phyloP scores from a whole-genome alignment of 2,329 filamentous ascomycete species.

The Trichoderma sp. region DNA sequence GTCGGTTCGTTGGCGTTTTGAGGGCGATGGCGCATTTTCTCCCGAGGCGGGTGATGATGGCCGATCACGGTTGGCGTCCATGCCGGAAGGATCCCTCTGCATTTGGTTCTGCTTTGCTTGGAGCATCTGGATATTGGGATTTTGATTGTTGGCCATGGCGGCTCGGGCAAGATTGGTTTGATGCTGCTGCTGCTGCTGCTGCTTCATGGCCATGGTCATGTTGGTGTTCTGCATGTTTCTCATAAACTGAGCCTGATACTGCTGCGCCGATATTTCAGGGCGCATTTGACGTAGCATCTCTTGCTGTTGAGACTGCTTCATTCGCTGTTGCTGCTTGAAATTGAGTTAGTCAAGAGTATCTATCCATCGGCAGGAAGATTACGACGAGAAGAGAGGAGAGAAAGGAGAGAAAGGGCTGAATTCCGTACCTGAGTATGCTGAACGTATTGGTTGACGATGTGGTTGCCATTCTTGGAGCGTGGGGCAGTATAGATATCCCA shows the following conservation, averaged over 20 bases:
- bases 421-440: slow-evolving; percentile 75
- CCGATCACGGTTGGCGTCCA: slow-evolving; percentile 80
- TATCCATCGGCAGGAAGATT: not conserved
- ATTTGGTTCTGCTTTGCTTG: slow-evolving; percentile 78
- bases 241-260: slow-evolving; percentile 65
- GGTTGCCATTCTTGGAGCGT: slow-evolving; percentile 66
- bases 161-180: slow-evolving; percentile 67
- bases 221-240: slow-evolving; percentile 63
- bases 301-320: slow-evolving; percentile 76
- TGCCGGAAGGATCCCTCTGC: slow-evolving; percentile 83
- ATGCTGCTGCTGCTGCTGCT: slow-evolving; percentile 63
- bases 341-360: slow-evolving; percentile 12
- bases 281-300: slow-evolving; percentile 75
- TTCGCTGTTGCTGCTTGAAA: slow-evolving; percentile 63
- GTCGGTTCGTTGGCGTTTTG: slow-evolving; percentile 81
- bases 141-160: slow-evolving; percentile 77
- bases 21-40: slow-evolving; percentile 89
- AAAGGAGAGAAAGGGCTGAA: slow-evolving; percentile 10
- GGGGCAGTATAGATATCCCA: slow-evolving; percentile 94
- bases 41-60: slow-evolving; percentile 79
- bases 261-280: slow-evolving; percentile 57
- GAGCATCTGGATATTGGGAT: slow-evolving; percentile 73
- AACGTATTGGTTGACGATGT: slow-evolving; percentile 73
- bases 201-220: slow-evolving; percentile 62
- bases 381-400: not conserved